Evolutionary conservation across 2,329 filamentous ascomycete genomes (phyloP), one percentile per base, ranked within the genome.

Genomic region (Lachnellula arida): DNA sequence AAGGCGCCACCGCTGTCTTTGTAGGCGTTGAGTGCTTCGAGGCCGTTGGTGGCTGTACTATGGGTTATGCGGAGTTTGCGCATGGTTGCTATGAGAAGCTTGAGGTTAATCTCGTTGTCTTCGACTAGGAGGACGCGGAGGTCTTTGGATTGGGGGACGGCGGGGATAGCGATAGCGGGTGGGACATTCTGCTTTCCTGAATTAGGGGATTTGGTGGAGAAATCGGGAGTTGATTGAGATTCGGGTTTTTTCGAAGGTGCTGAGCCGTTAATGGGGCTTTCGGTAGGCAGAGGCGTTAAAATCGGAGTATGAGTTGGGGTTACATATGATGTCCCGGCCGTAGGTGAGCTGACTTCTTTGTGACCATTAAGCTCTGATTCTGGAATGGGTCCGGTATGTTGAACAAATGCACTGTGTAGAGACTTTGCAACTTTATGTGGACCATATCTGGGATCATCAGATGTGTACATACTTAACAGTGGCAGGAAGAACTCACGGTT

Each of bases 21-120:
- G 47, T 69, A 70, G 2, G 54, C 43, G 42, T 78, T 69, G 3
- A 80, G 70, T 1, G 78, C 78, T 64, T 79, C 74, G 3, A 75
- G 70, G 5, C 78, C 78, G 58, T 81, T 74, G 11, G 61, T 64
- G 4, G 77, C 78, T 1, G 69, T 70, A 19, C 68, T 68, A 32
- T 72, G 70, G 25, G 69, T 66, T 3, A 68, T 54, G 47, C 65
- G 63, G 6, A 70, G 52, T 43, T 69, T 68, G 23, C 60, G 62
- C 67, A 70, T 68, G 5, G 65, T 68, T 11, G 67, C 63, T 19
- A 68, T 60, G 2, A 70, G 60, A 11, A 70, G 60, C 42, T 66
- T 68, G 34, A 76, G 59, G 52, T 75, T 75, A 56, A 75, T 73
- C 37, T 70, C 68, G 54, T 76, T 76, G 55, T 75, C 74, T 58